Conservation (phyloP, 2,329 filamentous ascomycete species). For the Beauveria sp. region DNA sequence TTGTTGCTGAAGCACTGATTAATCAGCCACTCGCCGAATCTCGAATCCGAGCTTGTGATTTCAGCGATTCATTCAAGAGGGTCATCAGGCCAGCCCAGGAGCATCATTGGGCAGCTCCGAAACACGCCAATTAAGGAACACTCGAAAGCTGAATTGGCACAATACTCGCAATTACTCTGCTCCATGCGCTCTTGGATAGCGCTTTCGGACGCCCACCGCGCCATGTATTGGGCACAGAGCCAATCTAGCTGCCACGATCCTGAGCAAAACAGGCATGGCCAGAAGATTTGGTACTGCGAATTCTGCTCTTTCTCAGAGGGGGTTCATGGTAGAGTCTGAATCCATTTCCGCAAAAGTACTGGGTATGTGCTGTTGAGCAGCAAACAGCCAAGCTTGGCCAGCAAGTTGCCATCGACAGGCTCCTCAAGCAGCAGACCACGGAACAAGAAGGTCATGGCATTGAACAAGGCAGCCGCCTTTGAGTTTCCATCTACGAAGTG, state of each 20-base stretch:
- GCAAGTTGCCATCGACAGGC: neutral
- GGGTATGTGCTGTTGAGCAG: neutral
- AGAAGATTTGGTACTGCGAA: neutral
- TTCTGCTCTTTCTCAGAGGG: neutral
- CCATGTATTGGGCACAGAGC: neutral
- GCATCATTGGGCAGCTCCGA: neutral
- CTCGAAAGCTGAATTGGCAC: neutral
- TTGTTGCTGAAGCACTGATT: neutral
- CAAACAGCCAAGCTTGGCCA: neutral
- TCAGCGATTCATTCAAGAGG: slow-evolving; percentile 5
- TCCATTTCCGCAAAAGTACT: neutral
- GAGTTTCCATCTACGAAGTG: neutral
- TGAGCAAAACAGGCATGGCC: neutral
- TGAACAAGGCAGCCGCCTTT: neutral
- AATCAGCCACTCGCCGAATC: neutral
- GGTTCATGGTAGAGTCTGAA: neutral
- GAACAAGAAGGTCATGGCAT: neutral
- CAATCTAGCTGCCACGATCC: neutral
- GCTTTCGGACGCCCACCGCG: neutral
- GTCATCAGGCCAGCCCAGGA: neutral
- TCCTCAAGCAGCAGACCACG: neutral
- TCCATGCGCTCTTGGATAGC: neutral
- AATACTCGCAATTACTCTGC: neutral
- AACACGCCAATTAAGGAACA: neutral
- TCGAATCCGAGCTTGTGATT: slow-evolving; percentile 1